Evolutionary conservation across 2,329 filamentous ascomycete genomes (phyloP).

Genomic region (Penicillium occitanis): DNA sequence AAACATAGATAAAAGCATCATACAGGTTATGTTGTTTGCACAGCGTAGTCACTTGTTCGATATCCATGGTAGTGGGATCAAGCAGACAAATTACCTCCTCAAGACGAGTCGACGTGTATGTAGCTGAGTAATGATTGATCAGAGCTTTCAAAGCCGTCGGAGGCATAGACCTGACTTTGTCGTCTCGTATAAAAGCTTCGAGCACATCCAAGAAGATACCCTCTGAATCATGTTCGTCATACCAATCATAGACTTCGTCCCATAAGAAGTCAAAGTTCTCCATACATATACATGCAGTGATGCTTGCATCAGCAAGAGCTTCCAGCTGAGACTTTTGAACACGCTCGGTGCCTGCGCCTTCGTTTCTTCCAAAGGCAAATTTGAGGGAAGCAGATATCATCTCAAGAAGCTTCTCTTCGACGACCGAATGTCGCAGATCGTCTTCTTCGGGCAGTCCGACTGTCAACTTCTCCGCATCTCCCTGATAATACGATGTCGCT

Average conservation of each 20-base stretch:
- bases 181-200: conserved; percentile 82
- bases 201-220: conserved; percentile 83
- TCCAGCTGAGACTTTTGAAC: conserved; percentile 64
- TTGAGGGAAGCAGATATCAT: conserved; percentile 91
- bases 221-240: conserved; percentile 71
- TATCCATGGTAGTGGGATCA: conserved; percentile 84
- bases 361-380: conserved; percentile 73
- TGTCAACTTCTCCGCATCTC: conserved; percentile 88
- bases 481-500: conserved; percentile 88
- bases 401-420: conserved; percentile 83
- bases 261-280: conserved; percentile 81
- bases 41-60: conserved; percentile 85
- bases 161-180: conserved; percentile 71
- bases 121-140: conserved; percentile 75
- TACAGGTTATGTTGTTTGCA: conserved; percentile 92
- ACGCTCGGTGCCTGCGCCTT: conserved; percentile 50
- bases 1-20: conserved; percentile 93
- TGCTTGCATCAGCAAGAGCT: conserved; percentile 79
- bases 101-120: conserved; percentile 71
- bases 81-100: conserved; percentile 95
- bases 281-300: conserved; percentile 77
- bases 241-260: conserved; percentile 86
- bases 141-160: conserved; percentile 82
- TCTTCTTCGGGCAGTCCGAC: conserved; percentile 89
- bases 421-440: conserved; percentile 70